These are phyloP conservation scores for Plenodomus biglobosus DNA, from an alignment of 2,329 filamentous ascomycete genomes.

Conservation along the genomic window DNA sequence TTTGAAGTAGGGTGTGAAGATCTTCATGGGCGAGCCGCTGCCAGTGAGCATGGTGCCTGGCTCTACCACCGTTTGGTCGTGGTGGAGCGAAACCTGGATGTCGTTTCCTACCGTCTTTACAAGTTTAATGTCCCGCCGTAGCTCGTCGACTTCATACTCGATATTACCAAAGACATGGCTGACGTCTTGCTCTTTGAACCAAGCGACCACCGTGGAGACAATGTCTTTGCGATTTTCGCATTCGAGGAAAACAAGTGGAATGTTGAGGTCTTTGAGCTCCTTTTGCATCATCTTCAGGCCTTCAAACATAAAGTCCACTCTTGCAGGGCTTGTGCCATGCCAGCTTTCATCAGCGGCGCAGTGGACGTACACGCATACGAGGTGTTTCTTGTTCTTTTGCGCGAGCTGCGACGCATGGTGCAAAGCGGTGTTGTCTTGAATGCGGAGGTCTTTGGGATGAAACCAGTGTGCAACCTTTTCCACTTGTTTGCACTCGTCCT, in stretches of 20 bases:
- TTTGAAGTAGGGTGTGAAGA: slow-evolving; percentile 56
- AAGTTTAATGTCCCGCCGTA: slow-evolving; percentile 50
- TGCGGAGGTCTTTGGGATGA: slow-evolving; percentile 54
- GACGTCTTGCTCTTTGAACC: slow-evolving; percentile 49
- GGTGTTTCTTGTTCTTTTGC: slow-evolving; percentile 45
- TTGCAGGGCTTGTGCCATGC: slow-evolving; percentile 54
- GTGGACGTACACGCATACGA: slow-evolving; percentile 52
- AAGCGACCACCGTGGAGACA: slow-evolving; percentile 46
- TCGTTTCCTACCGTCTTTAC: slow-evolving; percentile 42
- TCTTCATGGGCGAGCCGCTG: slow-evolving; percentile 52
- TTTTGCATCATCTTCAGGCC: slow-evolving; percentile 49
- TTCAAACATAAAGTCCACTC: slow-evolving; percentile 53
- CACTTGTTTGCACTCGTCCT: slow-evolving; percentile 42
- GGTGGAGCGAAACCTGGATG: slow-evolving; percentile 48
- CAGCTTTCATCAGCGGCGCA: slow-evolving; percentile 53
- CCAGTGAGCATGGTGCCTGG: slow-evolving; percentile 49
- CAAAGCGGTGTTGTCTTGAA: slow-evolving; percentile 54
- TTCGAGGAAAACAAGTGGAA: slow-evolving; percentile 52
- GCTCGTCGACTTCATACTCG: slow-evolving; percentile 52
- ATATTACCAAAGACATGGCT: slow-evolving; percentile 54
- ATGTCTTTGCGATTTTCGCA: slow-evolving; percentile 49
- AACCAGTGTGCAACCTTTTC: slow-evolving; percentile 55
- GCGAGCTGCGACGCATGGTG: slow-evolving; percentile 51
- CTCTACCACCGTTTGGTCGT: slow-evolving; percentile 54
- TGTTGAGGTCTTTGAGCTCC: slow-evolving; percentile 51